Percentiles rank a stretch among this genome's conserved stretches.
phyloP scores from a whole-genome alignment of 495 filamentous ascomycete genomes.

The Podospora pseudopauciseta region DNA sequence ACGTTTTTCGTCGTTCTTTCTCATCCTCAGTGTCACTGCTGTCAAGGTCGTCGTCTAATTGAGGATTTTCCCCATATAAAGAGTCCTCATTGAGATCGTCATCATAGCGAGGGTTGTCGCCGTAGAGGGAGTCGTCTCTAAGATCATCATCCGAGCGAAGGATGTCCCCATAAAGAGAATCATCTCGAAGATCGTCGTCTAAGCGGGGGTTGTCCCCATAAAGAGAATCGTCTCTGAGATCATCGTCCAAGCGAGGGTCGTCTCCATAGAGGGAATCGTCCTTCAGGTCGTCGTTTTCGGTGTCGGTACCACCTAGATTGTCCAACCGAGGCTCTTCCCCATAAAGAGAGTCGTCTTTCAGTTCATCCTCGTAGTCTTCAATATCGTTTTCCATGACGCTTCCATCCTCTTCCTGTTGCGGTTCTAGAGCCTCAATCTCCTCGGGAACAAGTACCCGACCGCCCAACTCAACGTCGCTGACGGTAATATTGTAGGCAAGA shows the following conservation, averaged over 20 bases:
- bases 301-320: not conserved
- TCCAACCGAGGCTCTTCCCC: not conserved
- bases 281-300: constrained; percentile 16
- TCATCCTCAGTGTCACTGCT: constrained; percentile 2
- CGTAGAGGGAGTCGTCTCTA: not conserved
- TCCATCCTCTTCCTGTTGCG: constrained; percentile 48
- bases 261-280: constrained; percentile 29
- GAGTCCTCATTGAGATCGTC: not conserved
- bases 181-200: constrained; percentile 8
- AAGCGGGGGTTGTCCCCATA: constrained; percentile 22
- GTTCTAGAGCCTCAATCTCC: constrained; percentile 34
- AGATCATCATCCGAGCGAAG: not conserved
- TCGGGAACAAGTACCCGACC: constrained; percentile 69
- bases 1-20: constrained; percentile 11
- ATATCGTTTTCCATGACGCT: constrained; percentile 45
- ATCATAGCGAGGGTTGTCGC: not conserved
- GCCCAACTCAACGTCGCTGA: constrained; percentile 74
- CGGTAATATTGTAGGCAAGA: constrained; percentile 70
- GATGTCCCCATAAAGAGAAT: constrained; percentile 1
- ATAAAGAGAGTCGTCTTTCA: constrained; percentile 3
- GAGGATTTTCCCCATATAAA: too few species aligned
- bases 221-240: constrained; percentile 20
- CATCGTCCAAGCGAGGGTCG: constrained; percentile 21
- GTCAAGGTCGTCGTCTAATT: not conserved
- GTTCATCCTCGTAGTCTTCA: constrained; percentile 21